Conservation (phyloP, 116 monocot species). For the Cymodocea nodosa region DNA sequence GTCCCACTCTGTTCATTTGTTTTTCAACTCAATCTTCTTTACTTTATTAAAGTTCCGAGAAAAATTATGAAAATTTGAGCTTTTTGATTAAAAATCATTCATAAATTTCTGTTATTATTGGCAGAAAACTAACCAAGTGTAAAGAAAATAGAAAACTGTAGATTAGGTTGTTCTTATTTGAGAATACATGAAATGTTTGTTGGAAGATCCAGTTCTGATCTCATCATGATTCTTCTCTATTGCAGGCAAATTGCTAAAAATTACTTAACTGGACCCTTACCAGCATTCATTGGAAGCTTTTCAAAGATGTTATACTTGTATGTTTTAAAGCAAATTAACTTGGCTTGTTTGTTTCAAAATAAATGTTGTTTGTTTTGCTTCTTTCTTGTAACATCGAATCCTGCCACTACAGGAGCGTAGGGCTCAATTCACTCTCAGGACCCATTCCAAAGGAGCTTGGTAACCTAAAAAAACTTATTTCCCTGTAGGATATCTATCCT, state of each 20-base stretch:
- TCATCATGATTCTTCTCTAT: background rate
- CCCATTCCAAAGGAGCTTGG: slow-evolving; percentile 20
- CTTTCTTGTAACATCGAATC: background rate
- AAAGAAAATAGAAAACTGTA: too few species aligned
- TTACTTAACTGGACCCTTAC: slow-evolving; percentile 65
- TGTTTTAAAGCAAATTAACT: background rate
- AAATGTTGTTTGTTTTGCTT: background rate
- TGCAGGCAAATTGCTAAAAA: slow-evolving; percentile 57
- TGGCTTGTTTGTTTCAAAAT: too few species aligned
- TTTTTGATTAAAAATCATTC: too few species aligned
- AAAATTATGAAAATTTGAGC: too few species aligned
- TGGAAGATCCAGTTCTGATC: background rate
- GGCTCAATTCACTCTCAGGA: slow-evolving; percentile 16
- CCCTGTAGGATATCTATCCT: slow-evolving; percentile 7
- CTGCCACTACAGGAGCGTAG: slow-evolving; percentile 6
- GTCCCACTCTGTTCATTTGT: too few species aligned
- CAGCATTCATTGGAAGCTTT: slow-evolving; percentile 60
- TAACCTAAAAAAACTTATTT: slow-evolving; percentile 12
- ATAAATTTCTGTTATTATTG: too few species aligned
- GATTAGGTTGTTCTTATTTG: too few species aligned
- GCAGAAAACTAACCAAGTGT: too few species aligned
- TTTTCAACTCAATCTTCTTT: too few species aligned
- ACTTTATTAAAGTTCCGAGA: too few species aligned
- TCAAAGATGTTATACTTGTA: slow-evolving; percentile 8
- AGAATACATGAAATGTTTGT: too few species aligned